Evolutionary conservation across 2,329 filamentous ascomycete genomes (phyloP).

Genomic region (Sarocladium brachiariae): DNA sequence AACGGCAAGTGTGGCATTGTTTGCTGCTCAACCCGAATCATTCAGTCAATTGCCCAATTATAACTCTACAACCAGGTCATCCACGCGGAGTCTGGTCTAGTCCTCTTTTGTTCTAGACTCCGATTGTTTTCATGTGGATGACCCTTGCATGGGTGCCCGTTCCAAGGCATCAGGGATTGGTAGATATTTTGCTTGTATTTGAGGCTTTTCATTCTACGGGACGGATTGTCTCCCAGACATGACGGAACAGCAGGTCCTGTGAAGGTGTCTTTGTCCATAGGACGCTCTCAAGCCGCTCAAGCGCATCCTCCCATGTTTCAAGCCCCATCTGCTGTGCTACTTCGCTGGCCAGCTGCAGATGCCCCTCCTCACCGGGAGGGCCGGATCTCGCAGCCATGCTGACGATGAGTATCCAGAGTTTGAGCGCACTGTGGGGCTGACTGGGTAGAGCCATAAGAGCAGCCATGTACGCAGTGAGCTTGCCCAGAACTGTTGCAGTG

Average conservation of each 20-base stretch:
- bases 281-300: constrained; percentile 17
- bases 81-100: constrained; percentile 27
- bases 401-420: constrained; percentile 35
- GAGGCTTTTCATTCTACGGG: not conserved
- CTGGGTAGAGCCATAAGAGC: constrained; percentile 9
- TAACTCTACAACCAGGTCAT: not conserved
- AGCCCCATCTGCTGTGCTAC: not conserved
- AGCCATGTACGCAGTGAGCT: constrained; percentile 25
- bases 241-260: constrained; percentile 18
- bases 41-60: no score
- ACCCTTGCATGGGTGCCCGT: not conserved
- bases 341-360: constrained; percentile 18
- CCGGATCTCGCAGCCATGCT: constrained; percentile 30
- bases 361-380: constrained; percentile 22
- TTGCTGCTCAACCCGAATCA: no score
- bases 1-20: no score
- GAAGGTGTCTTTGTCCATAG: constrained; percentile 22
- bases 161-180: no score
- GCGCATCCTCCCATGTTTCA: constrained; percentile 10
- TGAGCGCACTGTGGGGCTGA: constrained; percentile 19
- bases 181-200: no score
- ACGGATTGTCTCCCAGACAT: not conserved
- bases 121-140: not conserved
- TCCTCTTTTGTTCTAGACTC: constrained; percentile 18
- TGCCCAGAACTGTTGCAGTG: constrained; percentile 25